Base-by-base conservation (phyloP, 2,329 filamentous ascomycete species). In the Nemania sp. region DNA sequence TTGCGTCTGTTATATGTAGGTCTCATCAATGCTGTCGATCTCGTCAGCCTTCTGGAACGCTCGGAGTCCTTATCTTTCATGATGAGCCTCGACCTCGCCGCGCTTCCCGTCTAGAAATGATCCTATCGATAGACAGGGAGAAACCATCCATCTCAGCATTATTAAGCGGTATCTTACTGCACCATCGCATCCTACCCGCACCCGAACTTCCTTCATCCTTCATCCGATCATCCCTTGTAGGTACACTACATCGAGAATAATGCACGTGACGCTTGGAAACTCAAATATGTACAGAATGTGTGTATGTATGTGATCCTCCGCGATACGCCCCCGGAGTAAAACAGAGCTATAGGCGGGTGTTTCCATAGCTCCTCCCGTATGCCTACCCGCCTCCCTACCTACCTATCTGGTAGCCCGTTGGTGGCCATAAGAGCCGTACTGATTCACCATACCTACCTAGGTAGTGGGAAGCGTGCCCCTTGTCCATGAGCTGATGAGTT, bases 211-310 rank as follows among this genome's bases (percentile, higher is more conserved):
- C 20, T 6, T 15, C 45, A 52, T 38, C 45, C 20, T 6, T 15
- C 45, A 52, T 64, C 59, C 18, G n/a, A 60, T n/a, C 41, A n/a
- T 15, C 15, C 56, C 55, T 52, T 51, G 65, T 47, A n/a, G n/a
- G n/a, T n/a, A 60, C 65, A 56, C 55, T 24, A 24, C 41, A 60
- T 32, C 29, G 29, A 32, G 29, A 56, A 60, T 38, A 43, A 61
- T 38, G 59, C 65, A 67, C 65, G 65, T 67, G 65, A 67, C 51
- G 47, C 41, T 43, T 63, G 27, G 54, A 35, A 67, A 60, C 64
- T 58, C 58, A 66, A 62, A 66, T 66, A 62, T 45, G 60, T 38
- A 56, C 7, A 15, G 41, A n/a, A 45, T n/a, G 15, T 45, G 15
- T 45, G 18, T 45, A 45, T n/a, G 41, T n/a, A 45, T 8, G 15